Evolutionary conservation across 441 rosid genomes (phyloP).

Genomic region (Metrosideros polymorpha): DNA sequence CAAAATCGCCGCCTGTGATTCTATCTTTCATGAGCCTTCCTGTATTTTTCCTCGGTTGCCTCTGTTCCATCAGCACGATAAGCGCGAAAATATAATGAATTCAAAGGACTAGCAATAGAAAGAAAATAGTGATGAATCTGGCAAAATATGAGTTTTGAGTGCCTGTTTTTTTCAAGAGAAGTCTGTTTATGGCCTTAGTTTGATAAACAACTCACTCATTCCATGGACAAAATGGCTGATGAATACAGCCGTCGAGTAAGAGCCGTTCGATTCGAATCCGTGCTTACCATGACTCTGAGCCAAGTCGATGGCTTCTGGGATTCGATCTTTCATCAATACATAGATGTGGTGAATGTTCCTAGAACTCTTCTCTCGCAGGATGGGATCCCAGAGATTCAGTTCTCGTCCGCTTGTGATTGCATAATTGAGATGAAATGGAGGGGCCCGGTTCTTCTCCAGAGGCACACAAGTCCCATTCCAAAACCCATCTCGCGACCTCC

Average conservation of each 20-base stretch:
- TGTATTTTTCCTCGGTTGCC: not conserved
- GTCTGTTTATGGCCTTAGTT: not conserved
- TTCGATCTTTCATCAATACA: not conserved
- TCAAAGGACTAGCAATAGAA: not conserved
- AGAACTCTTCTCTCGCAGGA: not conserved
- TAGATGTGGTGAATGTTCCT: not conserved
- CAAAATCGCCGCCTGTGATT: not conserved
- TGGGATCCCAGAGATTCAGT: not conserved
- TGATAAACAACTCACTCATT: not conserved
- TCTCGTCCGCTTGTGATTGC: not conserved
- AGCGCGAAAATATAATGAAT: not conserved
- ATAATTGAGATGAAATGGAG: not conserved
- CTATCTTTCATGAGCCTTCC: not conserved
- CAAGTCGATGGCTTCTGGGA: not conserved
- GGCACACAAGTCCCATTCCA: not conserved
- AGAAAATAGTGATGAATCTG: not conserved
- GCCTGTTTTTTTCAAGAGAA: not conserved
- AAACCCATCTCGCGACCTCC: not conserved
- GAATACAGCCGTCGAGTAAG: not conserved
- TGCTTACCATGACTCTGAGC: not conserved
- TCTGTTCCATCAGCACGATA: not conserved
- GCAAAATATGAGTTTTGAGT: not conserved
- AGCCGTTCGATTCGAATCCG: not conserved
- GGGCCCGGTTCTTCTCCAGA: not conserved
- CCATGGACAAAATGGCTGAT: not conserved